A percentile compares a stretch with the other conserved stretches of the same genome.
These are phyloP conservation scores for Ganoderma meredithae DNA, from an alignment of 1,284 basidiomycete species.

Conservation along the genomic window DNA sequence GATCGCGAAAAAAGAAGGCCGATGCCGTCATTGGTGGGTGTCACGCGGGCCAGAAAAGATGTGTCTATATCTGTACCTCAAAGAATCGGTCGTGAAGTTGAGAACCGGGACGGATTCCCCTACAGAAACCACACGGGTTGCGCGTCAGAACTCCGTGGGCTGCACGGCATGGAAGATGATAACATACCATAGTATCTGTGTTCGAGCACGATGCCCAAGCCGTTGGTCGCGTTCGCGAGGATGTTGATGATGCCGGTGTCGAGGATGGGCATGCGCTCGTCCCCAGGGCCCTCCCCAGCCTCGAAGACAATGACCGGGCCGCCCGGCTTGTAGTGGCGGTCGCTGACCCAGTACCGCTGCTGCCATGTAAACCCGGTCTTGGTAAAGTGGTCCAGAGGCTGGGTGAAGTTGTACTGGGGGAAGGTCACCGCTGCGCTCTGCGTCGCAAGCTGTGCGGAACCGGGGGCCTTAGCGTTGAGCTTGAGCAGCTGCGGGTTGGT, in stretches of 20 bases:
- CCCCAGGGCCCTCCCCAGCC: slow-evolving; percentile 85
- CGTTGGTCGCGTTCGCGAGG: slow-evolving; percentile 83
- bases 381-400: slow-evolving; percentile 86
- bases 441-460: slow-evolving; percentile 12
- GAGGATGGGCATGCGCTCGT: slow-evolving; percentile 73
- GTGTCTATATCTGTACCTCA: slow-evolving; percentile 54
- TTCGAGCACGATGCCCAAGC: slow-evolving; percentile 88
- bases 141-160: background rate
- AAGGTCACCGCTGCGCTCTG: slow-evolving; percentile 45
- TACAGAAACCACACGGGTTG: slow-evolving; percentile 38
- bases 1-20: too few relatives aligned
- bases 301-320: slow-evolving; percentile 86
- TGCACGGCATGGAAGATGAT: background rate
- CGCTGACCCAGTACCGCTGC: slow-evolving; percentile 90
- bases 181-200: slow-evolving; percentile 51
- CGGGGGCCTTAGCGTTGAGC: slow-evolving; percentile 12
- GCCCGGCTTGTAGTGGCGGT: slow-evolving; percentile 80
- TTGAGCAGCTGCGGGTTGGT: slow-evolving; percentile 24
- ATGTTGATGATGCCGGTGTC: slow-evolving; percentile 90
- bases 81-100: slow-evolving; percentile 82
- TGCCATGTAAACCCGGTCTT: slow-evolving; percentile 61
- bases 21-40: slow-evolving; percentile 5
- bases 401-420: slow-evolving; percentile 74
- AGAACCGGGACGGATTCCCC: slow-evolving; percentile 84
- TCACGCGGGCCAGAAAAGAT: slow-evolving; percentile 10